Evolutionary conservation across 2,329 filamentous ascomycete species (phyloP).

Genomic region (Penicillium sp.): DNA sequence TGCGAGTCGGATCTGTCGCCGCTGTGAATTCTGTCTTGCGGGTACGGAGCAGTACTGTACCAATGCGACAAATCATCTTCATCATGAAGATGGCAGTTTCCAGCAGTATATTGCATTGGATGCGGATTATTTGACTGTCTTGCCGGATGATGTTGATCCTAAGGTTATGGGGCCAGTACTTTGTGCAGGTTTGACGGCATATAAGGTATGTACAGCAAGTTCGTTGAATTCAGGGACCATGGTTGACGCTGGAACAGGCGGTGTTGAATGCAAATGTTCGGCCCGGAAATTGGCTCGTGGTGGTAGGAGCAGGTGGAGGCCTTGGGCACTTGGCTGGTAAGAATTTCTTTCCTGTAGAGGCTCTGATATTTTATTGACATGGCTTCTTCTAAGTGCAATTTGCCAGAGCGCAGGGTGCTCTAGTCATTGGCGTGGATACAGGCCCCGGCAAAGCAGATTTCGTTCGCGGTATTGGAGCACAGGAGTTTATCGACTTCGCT

Average conservation of each 20-base stretch:
- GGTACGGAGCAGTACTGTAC: constrained; percentile 44
- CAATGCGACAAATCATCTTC: constrained; percentile 47
- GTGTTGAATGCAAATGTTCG: constrained; percentile 44
- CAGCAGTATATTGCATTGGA: constrained; percentile 49
- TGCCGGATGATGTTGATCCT: constrained; percentile 47
- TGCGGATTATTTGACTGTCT: constrained; percentile 45
- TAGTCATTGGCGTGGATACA: constrained; percentile 46
- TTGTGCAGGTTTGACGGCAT: constrained; percentile 48
- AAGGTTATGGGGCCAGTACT: constrained; percentile 44
- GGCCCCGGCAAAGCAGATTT: constrained; percentile 42
- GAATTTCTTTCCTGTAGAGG: background rate
- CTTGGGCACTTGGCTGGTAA: constrained; percentile 48
- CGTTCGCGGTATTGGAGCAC: constrained; percentile 41
- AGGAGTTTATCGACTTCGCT: constrained; percentile 45
- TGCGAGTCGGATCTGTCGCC: constrained; percentile 43
- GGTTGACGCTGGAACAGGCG: constrained; percentile 29
- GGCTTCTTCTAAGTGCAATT: constrained; percentile 40
- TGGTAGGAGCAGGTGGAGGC: constrained; percentile 50
- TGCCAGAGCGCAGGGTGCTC: constrained; percentile 42
- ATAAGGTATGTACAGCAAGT: constrained; percentile 34
- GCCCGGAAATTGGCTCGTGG: constrained; percentile 44
- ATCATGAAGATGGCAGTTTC: constrained; percentile 50
- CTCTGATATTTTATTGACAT: background rate
- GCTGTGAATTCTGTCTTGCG: constrained; percentile 47
- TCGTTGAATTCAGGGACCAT: background rate